Evolutionary conservation across 2,329 filamentous ascomycete species (phyloP).

Genomic region (Myrmaecium sp.): DNA sequence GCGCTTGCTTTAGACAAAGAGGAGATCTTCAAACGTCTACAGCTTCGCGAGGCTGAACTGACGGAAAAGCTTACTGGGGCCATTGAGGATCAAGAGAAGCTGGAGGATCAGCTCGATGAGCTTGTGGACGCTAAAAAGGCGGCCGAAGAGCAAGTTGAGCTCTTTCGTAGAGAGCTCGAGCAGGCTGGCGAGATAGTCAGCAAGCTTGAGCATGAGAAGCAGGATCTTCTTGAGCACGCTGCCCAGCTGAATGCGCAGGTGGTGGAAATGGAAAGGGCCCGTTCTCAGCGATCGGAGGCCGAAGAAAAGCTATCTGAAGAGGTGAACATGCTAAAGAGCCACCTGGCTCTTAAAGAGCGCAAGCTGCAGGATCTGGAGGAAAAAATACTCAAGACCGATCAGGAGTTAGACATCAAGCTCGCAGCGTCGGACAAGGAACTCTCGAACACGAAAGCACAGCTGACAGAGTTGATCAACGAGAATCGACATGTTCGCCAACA

Average conservation of each 20-base stretch:
- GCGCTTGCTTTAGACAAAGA: constrained; percentile 96
- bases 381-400: constrained; percentile 68
- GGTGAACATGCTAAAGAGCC: constrained; percentile 80
- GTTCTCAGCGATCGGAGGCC: constrained; percentile 56
- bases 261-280: constrained; percentile 49
- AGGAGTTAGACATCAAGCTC: constrained; percentile 77
- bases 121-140: constrained; percentile 78
- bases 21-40: constrained; percentile 94
- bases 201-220: constrained; percentile 74
- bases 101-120: constrained; percentile 86
- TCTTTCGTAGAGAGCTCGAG: constrained; percentile 66
- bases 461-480: constrained; percentile 62
- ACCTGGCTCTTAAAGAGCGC: constrained; percentile 72
- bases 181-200: constrained; percentile 80
- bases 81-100: constrained; percentile 79
- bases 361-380: constrained; percentile 77
- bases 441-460: constrained; percentile 52
- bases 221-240: constrained; percentile 50
- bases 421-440: constrained; percentile 65
- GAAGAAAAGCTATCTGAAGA: constrained; percentile 67
- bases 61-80: constrained; percentile 85
- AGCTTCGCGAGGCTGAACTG: constrained; percentile 77
- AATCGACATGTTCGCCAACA: constrained; percentile 72
- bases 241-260: constrained; percentile 55
- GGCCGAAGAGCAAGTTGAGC: constrained; percentile 69